Evolutionary conservation across 192 early-diverging fungal species (phyloP), one percentile per base, ranked within the genome.

Genomic region (Fimicolochytrium jonesii): DNA sequence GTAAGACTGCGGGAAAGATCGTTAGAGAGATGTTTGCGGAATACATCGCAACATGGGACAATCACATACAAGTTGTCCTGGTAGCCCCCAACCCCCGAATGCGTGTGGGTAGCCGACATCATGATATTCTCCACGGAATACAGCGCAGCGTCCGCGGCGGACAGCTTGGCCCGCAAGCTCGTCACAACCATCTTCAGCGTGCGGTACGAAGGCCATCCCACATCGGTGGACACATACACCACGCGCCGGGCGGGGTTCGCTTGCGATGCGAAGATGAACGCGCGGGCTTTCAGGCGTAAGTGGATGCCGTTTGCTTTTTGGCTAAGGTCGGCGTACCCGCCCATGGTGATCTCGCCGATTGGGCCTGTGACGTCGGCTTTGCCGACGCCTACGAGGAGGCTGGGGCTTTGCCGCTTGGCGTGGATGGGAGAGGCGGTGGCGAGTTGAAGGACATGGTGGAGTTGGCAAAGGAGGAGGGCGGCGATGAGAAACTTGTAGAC

Each of bases 41-140:
- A n/a, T n/a, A n/a, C n/a, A n/a, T n/a, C n/a, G n/a, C n/a, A 51
- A 3, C 49, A 28, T 17, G 26, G 18, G 20, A 51, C 18, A 17
- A 51, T 25, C 17, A 63, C 67, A 36, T 42, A 55, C 50, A 79
- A 73, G 56, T 77, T 56, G 56, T 79, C 77, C 11, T 56, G 17
- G 56, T 64, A 71, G 0, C 77, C 77, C 4, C 67, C 74, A 11
- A 72, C 59, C 1, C 74, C 74, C n/a, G 66, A 55, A 59, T 79
- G 77, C 25, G 74, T 77, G 65, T 79, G 77, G 6, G 74, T 79
- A 15, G 69, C 76, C 6, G 74, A 77, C 5, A 77, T 50, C 77
- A 79, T 74, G 26, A 79, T 49, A 66, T 79, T 79, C 7, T 74
- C 68, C 23, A 60, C 10, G 4, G 35, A 62, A 51, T 77, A 79